These are phyloP conservation scores for Platanus orientalis DNA, from an alignment of 164 flowering plant species.

Conservation along the genomic window DNA sequence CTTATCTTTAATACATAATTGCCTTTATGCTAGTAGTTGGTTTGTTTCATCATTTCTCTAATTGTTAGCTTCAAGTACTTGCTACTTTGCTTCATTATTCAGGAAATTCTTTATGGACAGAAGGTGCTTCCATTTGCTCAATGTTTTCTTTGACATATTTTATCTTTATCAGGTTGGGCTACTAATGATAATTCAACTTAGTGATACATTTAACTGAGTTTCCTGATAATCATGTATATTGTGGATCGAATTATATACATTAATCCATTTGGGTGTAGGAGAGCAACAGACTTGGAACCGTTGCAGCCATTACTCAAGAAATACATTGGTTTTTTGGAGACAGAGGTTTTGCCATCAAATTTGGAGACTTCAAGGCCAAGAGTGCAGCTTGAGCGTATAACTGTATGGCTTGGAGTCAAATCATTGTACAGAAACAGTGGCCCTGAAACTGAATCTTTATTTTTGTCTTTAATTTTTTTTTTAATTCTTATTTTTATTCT, in stretches of 20 bases:
- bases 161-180: background rate
- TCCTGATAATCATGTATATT: background rate
- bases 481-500: conserved; percentile 1
- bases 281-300: conserved; percentile 73
- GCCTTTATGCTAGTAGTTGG: background rate
- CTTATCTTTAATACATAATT: background rate
- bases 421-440: conserved; percentile 53
- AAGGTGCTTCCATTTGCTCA: background rate
- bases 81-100: background rate
- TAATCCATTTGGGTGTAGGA: conserved; percentile 32
- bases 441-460: conserved; percentile 10
- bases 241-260: background rate
- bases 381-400: conserved; percentile 62
- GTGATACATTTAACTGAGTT: background rate
- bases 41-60: background rate
- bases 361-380: conserved; percentile 64
- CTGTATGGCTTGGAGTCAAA: conserved; percentile 92
- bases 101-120: background rate
- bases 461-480: background rate
- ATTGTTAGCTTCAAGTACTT: background rate
- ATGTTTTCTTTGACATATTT: background rate
- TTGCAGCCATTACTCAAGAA: conserved; percentile 86
- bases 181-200: background rate
- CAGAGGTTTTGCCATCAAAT: conserved; percentile 51
- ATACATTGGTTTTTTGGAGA: conserved; percentile 57